Evolutionary conservation across 768 basidiomycete genomes (phyloP), one percentile per base, ranked within the genome.

Genomic region (Suillus americanus): DNA sequence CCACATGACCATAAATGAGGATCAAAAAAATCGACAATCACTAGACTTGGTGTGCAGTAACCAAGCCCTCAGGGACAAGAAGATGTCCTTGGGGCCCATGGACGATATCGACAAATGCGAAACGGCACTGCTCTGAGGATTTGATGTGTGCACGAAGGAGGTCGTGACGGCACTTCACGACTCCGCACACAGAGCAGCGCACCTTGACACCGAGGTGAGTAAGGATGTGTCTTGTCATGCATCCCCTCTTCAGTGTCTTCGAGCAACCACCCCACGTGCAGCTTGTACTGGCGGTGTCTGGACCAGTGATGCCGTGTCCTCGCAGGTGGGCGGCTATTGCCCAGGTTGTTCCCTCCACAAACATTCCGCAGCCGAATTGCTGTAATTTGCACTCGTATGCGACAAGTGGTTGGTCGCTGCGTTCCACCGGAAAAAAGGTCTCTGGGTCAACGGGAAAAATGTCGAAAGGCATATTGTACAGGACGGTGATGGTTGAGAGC

Each of bases 221-320:
- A 30, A 62, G 48, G 20, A 65, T 33, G 41, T 65, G 65, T 33
- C 65, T 54, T 23, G 65, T 13, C 33, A 65, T 59, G 38, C 61
- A 43, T 16, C 37, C 38, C 2, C 7, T 33, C 25, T 59, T 62
- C 23, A 54, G 37, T 6, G 30, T 56, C 20, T 65, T 43, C 1
- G 20, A 14, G 37, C 65, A 65, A 18, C 8, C 35, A 10, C 6
- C 23, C 65, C 65, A 65, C 5, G 20, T 40, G 20, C 65, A 65
- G 2, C 0, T 53, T n/a, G 38, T 43, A 20, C 16, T 30, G 45
- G 48, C 55, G n/a, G 48, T 62, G 16, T 35, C 23, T 13, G 28
- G 38, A 13, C 55, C 38, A 5, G 45, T 8, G 10, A 62, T 50
- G 33, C 25, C 61, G n/a, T 65, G 65, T 13, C 50, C 23, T 54